Base-by-base conservation (phyloP, 352 stramenopile genomes). In the Phytophthora palmivora region DNA sequence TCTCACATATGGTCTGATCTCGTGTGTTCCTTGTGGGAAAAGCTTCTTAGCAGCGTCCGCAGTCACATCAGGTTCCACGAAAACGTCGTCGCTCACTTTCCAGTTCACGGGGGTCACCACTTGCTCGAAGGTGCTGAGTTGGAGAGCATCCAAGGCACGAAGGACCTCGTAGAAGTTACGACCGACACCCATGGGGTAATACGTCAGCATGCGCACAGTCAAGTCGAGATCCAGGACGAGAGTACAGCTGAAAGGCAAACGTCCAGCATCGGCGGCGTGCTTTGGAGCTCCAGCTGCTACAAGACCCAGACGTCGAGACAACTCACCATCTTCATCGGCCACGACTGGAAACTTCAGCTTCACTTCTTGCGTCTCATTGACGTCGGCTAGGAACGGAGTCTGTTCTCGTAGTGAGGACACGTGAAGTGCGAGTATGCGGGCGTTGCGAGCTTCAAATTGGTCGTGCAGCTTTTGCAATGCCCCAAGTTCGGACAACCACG, bases 1-100 rank as follows among this genome's bases (percentile, higher is more conserved):
- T 47, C 84, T 79, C 26, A 88, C 61, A 58, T 93, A 95, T 11
- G 79, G 69, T 57, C 89, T 92, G 64, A 95, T 90, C 58, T 92
- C 84, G 69, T 94, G 84, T 48, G 89, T 88, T 39, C 86, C 86
- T 47, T 92, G 78, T 19, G 84, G 81, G 37, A 95, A 95, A 26
- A 95, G 64, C 65, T 83, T 79, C 65, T 89, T 92, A 58, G 84
- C 84, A n/a, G 79, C 79, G 36, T 87, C 79, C 11, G 42, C 70
- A 11, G 70, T 68, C 33, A 95, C 50, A 33, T 87, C 76, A 4
- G 86, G 86, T 42, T 91, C 82, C n/a, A 95, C 64, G 37, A 95
- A 94, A 34, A 95, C 86, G 44, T 95, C 86, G 42, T 95, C 86
- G 58, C 85, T 94, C 56, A 92, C 70, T 48, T 92, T 93, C 86